Base-by-base conservation (phyloP, 805 yeast species). In the Grigorovia jiainica region DNA sequence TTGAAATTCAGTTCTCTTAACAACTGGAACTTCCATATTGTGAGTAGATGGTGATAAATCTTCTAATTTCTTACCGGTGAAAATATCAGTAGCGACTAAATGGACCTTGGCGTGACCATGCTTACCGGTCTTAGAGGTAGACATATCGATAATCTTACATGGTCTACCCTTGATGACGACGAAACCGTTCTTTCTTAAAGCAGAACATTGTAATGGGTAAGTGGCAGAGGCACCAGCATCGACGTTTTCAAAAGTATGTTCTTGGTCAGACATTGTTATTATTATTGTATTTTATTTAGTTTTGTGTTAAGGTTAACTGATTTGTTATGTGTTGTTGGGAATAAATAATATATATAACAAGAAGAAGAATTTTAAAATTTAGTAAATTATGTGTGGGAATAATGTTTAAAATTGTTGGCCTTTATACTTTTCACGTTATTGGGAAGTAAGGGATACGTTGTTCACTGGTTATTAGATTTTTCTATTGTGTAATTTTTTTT, bases 71-170 rank as follows among this genome's bases (percentile, higher is more conserved):
- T 90, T 90, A 73, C 84, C 82, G 64, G 97, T 89, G 89, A 89
- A 89, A 71, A 89, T 89, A 72, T 89, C 97, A 63, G 82, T 82
- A 68, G 97, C 97, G 58, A 90, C 96, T 75, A 89, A 78, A 75
- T 89, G 97, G 72, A 89, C 97, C 82, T 89, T 89, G 71, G 97
- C 97, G 90, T 89, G 97, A 76, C 97, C 97, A 84, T 89, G 97
- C 96, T 89, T 89, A 75, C 97, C 97, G 61, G 97, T 89, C 83
- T 89, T 89, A 65, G 97, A 89, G 67, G 97, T 89, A 53, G 97
- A 89, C 97, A 89, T 89, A 72, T 90, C 97, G 64, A 89, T 92
- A 71, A 89, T 90, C 81, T 89, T 89, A 80, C 97, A 90, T 68
- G 97, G 97, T 80, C 97, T 92, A 66, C 84, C 76, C 79, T 90